phyloP scores from a whole-genome alignment of 108 stramenopile genomes.

The Skeletonema costatum region DNA sequence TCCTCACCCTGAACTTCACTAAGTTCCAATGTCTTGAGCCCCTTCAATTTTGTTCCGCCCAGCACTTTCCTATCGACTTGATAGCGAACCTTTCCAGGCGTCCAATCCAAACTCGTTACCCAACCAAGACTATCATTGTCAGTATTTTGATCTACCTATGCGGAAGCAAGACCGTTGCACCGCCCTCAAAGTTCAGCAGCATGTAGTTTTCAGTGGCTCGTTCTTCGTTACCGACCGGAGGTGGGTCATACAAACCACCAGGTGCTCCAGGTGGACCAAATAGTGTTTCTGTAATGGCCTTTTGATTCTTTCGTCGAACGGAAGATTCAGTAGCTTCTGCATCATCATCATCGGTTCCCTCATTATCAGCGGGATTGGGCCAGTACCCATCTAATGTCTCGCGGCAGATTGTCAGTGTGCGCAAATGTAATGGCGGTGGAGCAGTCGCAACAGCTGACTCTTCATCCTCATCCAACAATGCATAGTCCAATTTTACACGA shows the following conservation, averaged over 20 bases:
- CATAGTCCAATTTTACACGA: slow-evolving; percentile 84
- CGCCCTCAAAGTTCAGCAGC: slow-evolving; percentile 82
- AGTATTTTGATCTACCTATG: slow-evolving; percentile 71
- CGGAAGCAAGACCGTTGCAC: slow-evolving; percentile 79
- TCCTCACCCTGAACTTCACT: slow-evolving; percentile 79
- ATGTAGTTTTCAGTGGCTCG: slow-evolving; percentile 69
- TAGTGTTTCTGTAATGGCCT: slow-evolving; percentile 41
- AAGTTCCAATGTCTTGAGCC: slow-evolving; percentile 80
- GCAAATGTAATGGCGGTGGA: slow-evolving; percentile 69
- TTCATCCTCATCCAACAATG: slow-evolving; percentile 28
- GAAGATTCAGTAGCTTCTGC: slow-evolving; percentile 6
- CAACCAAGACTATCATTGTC: slow-evolving; percentile 53
- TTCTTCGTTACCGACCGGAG: slow-evolving; percentile 75
- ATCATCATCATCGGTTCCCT: slow-evolving; percentile 3
- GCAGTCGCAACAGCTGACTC: not conserved
- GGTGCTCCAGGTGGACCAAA: slow-evolving; percentile 82
- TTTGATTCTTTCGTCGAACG: slow-evolving; percentile 30
- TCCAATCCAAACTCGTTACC: slow-evolving; percentile 89
- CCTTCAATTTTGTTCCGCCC: slow-evolving; percentile 64
- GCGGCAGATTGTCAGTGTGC: slow-evolving; percentile 81
- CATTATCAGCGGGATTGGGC: slow-evolving; percentile 41
- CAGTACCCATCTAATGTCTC: slow-evolving; percentile 81
- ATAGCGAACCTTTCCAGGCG: slow-evolving; percentile 77
- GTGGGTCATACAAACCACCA: slow-evolving; percentile 88
- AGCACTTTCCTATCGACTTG: slow-evolving; percentile 86